Evolutionary conservation across 75 land plant genomes (phyloP), one percentile per base, ranked within the genome.

Genomic region (Sequoiadendron giganteum): DNA sequence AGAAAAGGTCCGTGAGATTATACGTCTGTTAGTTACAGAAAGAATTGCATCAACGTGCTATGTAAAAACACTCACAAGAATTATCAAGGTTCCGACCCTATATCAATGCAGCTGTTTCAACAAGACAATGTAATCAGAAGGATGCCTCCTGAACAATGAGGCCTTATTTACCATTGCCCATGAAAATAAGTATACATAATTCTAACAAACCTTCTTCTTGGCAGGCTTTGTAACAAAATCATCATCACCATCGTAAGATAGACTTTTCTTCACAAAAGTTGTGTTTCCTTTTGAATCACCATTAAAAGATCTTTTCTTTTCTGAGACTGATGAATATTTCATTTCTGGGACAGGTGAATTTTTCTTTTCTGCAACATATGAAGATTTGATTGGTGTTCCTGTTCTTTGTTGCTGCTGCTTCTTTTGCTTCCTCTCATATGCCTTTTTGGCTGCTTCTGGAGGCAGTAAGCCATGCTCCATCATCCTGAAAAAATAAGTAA

Each of bases 381-480:
- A 30, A 84, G 88, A 47, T 87, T 95, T 94, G 48, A 84, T 55
- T 42, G 96, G 94, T 19, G 95, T 90, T 36, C 92, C 86, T 25
- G 90, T 68, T 89, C 91, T 95, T 58, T 89, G 91, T 54, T 86
- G 42, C 21, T 85, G 90, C 70, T 43, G 82, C 90, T 88, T 92
- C 83, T 89, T 91, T 86, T 89, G 91, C 89, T 93, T 94, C 88
- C 87, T 91, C 87, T 93, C 95, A 85, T 89, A 95, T 21, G 94
- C 95, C 86, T 90, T 89, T 86, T 90, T 90, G 28, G 97, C 97
- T 52, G 65, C 94, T 10, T 94, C 95, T 34, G 34, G 52, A 39
- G 95, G 76, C 19, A 95, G 87, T 79, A 95, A 86, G 56, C 95
- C 95, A 86, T 93, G 89, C 75, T 94, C 95, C 95, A 94, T 94